phyloP scores from a whole-genome alignment of 768 basidiomycete genomes.

The Rhodotorula taiwanensis region DNA sequence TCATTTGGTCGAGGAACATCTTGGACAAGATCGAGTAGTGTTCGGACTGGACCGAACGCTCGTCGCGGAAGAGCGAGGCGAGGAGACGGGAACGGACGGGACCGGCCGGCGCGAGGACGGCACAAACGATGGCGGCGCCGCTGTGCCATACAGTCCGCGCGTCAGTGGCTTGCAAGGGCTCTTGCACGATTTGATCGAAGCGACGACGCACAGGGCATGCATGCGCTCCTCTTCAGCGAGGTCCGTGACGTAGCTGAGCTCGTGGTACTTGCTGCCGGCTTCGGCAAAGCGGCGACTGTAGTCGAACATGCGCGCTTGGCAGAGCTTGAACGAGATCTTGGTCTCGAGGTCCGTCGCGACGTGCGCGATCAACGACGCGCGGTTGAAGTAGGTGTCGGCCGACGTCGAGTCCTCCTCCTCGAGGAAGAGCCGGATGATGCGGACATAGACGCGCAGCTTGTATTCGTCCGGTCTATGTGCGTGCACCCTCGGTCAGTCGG shows the following conservation, averaged over 20 bases:
- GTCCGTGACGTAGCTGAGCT: conserved; percentile 55
- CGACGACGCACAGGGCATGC: conserved; percentile 85
- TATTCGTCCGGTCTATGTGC: conserved; percentile 61
- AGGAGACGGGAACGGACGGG: conserved; percentile 90
- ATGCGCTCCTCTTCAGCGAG: conserved; percentile 90
- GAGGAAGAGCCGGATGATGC: conserved; percentile 84
- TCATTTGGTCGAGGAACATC: conserved; percentile 97
- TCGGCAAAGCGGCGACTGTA: conserved; percentile 87
- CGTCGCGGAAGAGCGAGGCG: conserved; percentile 87
- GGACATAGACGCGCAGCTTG: conserved; percentile 81
- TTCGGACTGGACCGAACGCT: conserved; percentile 70
- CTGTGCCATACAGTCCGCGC: conserved; percentile 47
- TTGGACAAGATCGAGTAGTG: conserved; percentile 87
- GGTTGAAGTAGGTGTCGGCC: conserved; percentile 97
- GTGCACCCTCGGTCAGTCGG: neutral
- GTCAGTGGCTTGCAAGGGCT: conserved; percentile 11
- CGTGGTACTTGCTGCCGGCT: conserved; percentile 88
- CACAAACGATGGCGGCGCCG: conserved; percentile 86
- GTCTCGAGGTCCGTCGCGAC: conserved; percentile 71
- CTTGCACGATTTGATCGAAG: no score
- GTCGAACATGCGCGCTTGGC: conserved; percentile 90
- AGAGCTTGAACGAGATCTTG: conserved; percentile 76
- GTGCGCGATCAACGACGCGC: conserved; percentile 82
- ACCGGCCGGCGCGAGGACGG: conserved; percentile 92
- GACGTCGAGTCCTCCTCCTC: conserved; percentile 96